phyloP scores from a whole-genome alignment of 768 basidiomycete genomes.

The Russula virescens region DNA sequence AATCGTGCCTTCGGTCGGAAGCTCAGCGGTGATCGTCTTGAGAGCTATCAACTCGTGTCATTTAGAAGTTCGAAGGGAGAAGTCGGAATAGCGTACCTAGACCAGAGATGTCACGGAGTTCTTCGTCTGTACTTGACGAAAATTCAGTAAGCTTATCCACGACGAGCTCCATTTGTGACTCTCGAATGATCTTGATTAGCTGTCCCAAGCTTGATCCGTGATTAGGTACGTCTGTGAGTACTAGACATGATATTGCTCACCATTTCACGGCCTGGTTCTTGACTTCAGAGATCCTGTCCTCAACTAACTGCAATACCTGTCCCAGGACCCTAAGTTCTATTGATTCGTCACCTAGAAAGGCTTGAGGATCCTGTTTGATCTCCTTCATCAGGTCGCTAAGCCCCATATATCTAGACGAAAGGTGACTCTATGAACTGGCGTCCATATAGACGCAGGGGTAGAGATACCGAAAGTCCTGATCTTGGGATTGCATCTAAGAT shows the following conservation, averaged over 20 bases:
- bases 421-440: constrained; percentile 18
- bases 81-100: constrained; percentile 51
- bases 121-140: constrained; percentile 83
- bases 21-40: constrained; percentile 90
- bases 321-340: constrained; percentile 81
- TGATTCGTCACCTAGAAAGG: constrained; percentile 77
- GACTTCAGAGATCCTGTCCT: constrained; percentile 96
- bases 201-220: constrained; percentile 62
- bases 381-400: constrained; percentile 90
- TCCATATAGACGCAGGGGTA: constrained; percentile 24
- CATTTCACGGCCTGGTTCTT: constrained; percentile 98
- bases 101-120: constrained; percentile 88
- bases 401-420: constrained; percentile 80
- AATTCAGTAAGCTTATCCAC: constrained; percentile 87
- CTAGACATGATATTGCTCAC: constrained; percentile 37
- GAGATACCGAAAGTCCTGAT: constrained; percentile 81
- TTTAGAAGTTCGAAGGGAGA: background rate
- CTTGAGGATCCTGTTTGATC: constrained; percentile 69
- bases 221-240: background rate
- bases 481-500: constrained; percentile 82
- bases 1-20: constrained; percentile 77
- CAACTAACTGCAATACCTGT: constrained; percentile 79
- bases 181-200: constrained; percentile 83
- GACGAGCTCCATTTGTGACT: constrained; percentile 75
- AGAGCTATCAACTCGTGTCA: constrained; percentile 49